Percentiles rank a stretch among this genome's conserved stretches.
Evolutionary conservation across 129 eudicot species (phyloP).

Genomic region (Pulicaria dysenterica): DNA sequence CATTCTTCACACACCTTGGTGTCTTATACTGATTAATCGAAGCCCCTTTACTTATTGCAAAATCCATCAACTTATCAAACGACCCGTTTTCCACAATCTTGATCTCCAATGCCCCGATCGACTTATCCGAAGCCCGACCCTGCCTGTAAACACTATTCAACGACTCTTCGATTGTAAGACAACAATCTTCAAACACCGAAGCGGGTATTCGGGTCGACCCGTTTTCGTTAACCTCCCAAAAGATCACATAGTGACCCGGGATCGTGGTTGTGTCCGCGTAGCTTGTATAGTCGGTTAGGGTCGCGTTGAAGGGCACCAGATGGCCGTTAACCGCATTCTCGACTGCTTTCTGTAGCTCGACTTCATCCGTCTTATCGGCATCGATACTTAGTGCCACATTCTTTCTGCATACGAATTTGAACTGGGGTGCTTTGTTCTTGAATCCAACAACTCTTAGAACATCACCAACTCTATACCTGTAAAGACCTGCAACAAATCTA

Average conservation of each 20-base stretch:
- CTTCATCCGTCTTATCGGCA: slow-evolving; percentile 62
- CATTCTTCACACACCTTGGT: slow-evolving; percentile 61
- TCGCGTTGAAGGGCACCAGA: slow-evolving; percentile 33
- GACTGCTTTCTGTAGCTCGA: slow-evolving; percentile 59
- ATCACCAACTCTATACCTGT: slow-evolving; percentile 67
- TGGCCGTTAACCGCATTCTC: slow-evolving; percentile 39
- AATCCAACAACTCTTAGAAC: slow-evolving; percentile 61
- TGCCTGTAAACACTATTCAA: slow-evolving; percentile 63
- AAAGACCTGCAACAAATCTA: slow-evolving; percentile 43
- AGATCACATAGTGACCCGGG: slow-evolving; percentile 69
- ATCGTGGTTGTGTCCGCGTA: slow-evolving; percentile 49
- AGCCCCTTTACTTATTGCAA: slow-evolving; percentile 56
- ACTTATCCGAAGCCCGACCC: slow-evolving; percentile 52
- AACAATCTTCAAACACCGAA: slow-evolving; percentile 50
- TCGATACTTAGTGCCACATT: slow-evolving; percentile 62
- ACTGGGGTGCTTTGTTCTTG: slow-evolving; percentile 68
- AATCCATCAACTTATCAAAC: slow-evolving; percentile 73
- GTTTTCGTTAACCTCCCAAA: slow-evolving; percentile 51
- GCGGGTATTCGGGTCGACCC: slow-evolving; percentile 33
- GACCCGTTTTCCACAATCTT: slow-evolving; percentile 65
- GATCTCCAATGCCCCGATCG: slow-evolving; percentile 66
- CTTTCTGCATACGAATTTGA: slow-evolving; percentile 54
- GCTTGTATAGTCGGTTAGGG: slow-evolving; percentile 63
- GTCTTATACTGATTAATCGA: slow-evolving; percentile 72
- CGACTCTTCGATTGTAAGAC: slow-evolving; percentile 55